phyloP scores from a whole-genome alignment of 2,329 filamentous ascomycete genomes.

The Penicillium corylophilum region DNA sequence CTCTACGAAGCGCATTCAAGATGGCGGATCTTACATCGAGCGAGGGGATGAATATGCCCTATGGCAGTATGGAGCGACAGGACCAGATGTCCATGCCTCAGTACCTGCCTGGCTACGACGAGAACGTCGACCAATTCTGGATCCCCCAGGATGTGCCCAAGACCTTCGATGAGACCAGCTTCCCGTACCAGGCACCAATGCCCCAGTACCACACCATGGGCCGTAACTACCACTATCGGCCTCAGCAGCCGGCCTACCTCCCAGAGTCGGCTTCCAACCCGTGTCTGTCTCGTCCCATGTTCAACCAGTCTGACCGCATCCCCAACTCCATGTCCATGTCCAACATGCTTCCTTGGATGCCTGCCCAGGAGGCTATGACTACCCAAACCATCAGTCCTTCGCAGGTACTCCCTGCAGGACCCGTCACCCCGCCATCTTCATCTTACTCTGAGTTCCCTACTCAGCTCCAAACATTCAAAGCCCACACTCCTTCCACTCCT shows the following conservation, averaged over 20 bases:
- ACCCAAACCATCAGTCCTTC: constrained; percentile 39
- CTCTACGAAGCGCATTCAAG: constrained; percentile 36
- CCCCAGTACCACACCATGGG: constrained; percentile 37
- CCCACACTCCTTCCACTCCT: constrained; percentile 38
- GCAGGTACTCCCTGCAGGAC: constrained; percentile 32
- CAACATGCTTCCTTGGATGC: constrained; percentile 40
- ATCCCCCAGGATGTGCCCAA: constrained; percentile 38
- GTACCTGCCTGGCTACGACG: constrained; percentile 39
- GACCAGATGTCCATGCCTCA: constrained; percentile 37
- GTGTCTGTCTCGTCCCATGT: constrained; percentile 40
- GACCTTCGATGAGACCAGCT: constrained; percentile 32
- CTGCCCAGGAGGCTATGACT: constrained; percentile 32
- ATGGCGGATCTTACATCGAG: constrained; percentile 35
- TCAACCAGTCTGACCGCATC: constrained; percentile 37
- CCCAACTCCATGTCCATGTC: constrained; percentile 37
- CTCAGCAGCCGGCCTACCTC: constrained; percentile 33
- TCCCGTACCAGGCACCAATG: constrained; percentile 37
- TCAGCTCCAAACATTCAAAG: constrained; percentile 34
- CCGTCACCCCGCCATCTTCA: constrained; percentile 38
- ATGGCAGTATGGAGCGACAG: constrained; percentile 33
- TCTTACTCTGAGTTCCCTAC: constrained; percentile 40
- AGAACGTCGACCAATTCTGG: constrained; percentile 40
- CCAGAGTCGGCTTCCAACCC: constrained; percentile 41
- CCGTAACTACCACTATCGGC: constrained; percentile 36
- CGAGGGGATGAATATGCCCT: constrained; percentile 34